Base-by-base conservation (phyloP, 2,329 filamentous ascomycete genomes). In the Thelonectria rubi region DNA sequence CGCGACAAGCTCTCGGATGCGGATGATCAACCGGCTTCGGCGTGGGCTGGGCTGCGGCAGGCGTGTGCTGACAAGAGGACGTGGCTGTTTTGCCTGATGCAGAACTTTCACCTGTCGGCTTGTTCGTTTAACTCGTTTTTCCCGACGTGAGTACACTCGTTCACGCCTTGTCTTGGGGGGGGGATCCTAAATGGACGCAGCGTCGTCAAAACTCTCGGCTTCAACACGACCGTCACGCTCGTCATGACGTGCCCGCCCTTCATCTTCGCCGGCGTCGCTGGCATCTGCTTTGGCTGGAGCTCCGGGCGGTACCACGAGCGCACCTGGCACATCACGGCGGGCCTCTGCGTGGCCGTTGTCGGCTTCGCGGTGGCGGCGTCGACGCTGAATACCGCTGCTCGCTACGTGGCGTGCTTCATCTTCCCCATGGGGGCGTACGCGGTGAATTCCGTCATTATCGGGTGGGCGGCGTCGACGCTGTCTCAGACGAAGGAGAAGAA, bases 181-280 rank as follows among this genome's bases (percentile, higher is more conserved):
- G 24, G 24, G 24, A 24, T 30, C 2, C 34, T 37, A 37, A 37
- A 63, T 12, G 21, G 12, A 15, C 1, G 9, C 15, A 8, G 66
- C 0, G 79, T 83, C 14, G 78, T 84, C 39, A 72, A 79, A 51
- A 81, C 80, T 0, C 77, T 85, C 0, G 79, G 80, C 0, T 84
- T 82, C 71, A 76, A 72, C 58, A 78, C 72, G 0, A 84, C 80
- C 0, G 75, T 83, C 30, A 84, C 82, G 0, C 75, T 85, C 0
- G 76, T 82, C 1, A 75, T 86, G 18, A 84, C 82, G 0, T 81
- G 79, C 39, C 83, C 83, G 0, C 83, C 83, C 0, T 85, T 81
- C 69, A 67, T 83, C 17, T 70, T 82, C 45, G 81, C 82, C 0
- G 81, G 64, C 4, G 30, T 60, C 11, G 32, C 69, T 4, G 70